Base-by-base conservation (phyloP, 1,284 basidiomycete genomes). In the Cyathus pygmaeus region DNA sequence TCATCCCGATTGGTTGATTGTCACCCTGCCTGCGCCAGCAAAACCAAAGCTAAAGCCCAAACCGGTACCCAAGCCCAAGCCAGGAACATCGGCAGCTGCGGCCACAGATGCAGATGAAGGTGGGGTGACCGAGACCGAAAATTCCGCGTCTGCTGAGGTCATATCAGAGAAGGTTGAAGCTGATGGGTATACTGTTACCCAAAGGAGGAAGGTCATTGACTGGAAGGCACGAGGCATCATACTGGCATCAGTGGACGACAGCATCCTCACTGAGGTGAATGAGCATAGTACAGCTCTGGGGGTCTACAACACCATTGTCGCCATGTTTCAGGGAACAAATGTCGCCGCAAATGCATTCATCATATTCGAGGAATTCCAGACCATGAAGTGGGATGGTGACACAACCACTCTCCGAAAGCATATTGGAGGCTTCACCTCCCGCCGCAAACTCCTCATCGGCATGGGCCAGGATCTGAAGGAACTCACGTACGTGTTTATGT, bases 141-240 rank as follows among this genome's bases (percentile, higher is more conserved):
- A 9, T 10, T 60, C n/a, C n/a, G n/a, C n/a, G n/a, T n/a, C n/a
- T n/a, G n/a, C n/a, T n/a, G n/a, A n/a, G n/a, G n/a, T n/a, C n/a
- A n/a, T n/a, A n/a, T n/a, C n/a, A n/a, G n/a, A n/a, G n/a, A n/a
- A n/a, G n/a, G 11, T 51, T 29, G n/a, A 31, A 29, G 33, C 44
- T 30, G 21, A 29, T 9, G n/a, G 56, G 15, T 23, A 30, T 26
- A 29, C 56, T 23, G 21, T 7, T 3, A 24, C 30, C 29, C 29
- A 29, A 39, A 4, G 15, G 6, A 56, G 59, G 56, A 39, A 26
- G 2, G 44, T 55, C 2, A 26, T 55, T 10, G 55, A 63, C 24
- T 31, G 30, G n/a, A 60, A 63, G 29, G 62, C 62, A 3, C 55
- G 57, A 23, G 62, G 62, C 5, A 58, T 63, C 19, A 60, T 63